Evolutionary conservation across 139 green algal species (phyloP).

Genomic region (Coelastrella sp.): DNA sequence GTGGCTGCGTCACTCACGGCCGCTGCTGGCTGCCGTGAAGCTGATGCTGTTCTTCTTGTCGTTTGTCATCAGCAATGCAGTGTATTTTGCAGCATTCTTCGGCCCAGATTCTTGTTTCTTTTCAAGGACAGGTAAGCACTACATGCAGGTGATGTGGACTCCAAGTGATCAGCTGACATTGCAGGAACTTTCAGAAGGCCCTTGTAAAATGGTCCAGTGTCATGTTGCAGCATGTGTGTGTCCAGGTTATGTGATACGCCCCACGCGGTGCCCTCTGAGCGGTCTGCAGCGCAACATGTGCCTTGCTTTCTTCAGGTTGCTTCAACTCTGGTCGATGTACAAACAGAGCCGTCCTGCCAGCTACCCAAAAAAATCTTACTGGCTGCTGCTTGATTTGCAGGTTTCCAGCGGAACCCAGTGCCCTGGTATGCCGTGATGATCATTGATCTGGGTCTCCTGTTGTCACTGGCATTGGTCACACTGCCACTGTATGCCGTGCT

Average conservation of each 20-base stretch:
- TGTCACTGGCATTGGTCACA: slow-evolving; percentile 16
- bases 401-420: slow-evolving; percentile 23
- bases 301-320: too few species aligned
- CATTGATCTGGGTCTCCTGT: background rate
- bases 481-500: slow-evolving; percentile 8
- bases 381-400: background rate
- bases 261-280: background rate
- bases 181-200: too few species aligned
- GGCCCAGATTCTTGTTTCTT: slow-evolving; percentile 36
- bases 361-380: too few species aligned
- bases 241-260: too few species aligned
- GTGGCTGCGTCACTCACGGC: background rate
- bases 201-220: too few species aligned
- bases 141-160: background rate
- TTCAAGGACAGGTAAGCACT: slow-evolving; percentile 4
- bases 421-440: slow-evolving; percentile 20
- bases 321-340: too few species aligned
- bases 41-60: slow-evolving; percentile 33
- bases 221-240: too few species aligned
- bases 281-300: background rate
- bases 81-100: slow-evolving; percentile 29
- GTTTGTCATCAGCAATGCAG: slow-evolving; percentile 23
- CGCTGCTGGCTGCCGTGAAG: slow-evolving; percentile 24
- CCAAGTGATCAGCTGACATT: too few species aligned
- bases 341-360: too few species aligned